These are phyloP conservation scores for Dendrobium catenatum DNA, from an alignment of 106 monocot species.

Conservation along the genomic window DNA sequence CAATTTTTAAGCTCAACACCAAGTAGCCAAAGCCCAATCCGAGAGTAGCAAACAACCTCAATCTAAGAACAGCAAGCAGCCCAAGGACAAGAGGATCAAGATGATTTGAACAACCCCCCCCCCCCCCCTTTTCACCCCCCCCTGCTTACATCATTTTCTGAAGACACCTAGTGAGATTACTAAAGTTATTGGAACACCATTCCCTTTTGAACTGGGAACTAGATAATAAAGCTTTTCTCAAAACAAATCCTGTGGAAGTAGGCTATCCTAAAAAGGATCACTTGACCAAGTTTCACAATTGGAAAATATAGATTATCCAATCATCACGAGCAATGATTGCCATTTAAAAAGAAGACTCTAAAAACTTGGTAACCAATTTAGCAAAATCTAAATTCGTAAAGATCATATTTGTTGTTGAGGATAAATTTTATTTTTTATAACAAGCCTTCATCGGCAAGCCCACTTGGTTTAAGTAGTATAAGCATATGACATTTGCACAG, in stretches of 20 bases:
- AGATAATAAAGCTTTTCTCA: background rate
- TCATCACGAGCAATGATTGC: background rate
- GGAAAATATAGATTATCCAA: background rate
- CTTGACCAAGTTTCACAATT: background rate
- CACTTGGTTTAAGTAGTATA: background rate
- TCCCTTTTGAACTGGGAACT: background rate
- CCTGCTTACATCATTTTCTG: background rate
- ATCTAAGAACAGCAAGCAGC: too few relatives aligned
- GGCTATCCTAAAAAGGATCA: background rate
- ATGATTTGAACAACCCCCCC: too few relatives aligned
- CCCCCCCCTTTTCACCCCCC: too few relatives aligned
- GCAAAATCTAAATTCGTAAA: background rate
- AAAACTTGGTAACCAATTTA: background rate
- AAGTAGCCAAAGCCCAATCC: too few relatives aligned
- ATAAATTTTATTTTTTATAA: background rate
- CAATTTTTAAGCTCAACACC: too few relatives aligned
- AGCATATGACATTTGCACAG: background rate
- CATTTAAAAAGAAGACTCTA: background rate
- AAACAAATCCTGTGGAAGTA: background rate
- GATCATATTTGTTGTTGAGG: background rate
- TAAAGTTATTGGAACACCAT: background rate
- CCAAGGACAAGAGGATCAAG: too few relatives aligned
- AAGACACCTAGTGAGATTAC: background rate
- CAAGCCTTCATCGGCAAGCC: background rate
- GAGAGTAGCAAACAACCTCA: too few relatives aligned